Conservation (phyloP, 805 yeast genomes). For the Candida sanyiensis region DNA sequence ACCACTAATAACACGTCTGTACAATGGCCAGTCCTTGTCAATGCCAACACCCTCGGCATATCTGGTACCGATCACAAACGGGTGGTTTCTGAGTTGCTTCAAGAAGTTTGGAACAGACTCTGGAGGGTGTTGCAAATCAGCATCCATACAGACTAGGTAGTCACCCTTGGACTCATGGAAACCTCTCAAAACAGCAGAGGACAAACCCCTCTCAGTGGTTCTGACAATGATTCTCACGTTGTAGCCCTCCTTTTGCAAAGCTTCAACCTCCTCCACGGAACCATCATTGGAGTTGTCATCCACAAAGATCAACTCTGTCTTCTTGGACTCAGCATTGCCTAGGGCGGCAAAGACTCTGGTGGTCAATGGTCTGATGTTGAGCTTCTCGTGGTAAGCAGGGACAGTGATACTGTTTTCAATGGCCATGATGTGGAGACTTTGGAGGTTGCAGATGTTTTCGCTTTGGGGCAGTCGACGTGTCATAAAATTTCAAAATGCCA, state of each 20-base stretch:
- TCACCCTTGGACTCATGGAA: slow-evolving; percentile 43
- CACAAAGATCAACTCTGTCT: slow-evolving; percentile 43
- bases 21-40: slow-evolving; percentile 48
- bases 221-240: slow-evolving; percentile 45
- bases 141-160: slow-evolving; percentile 47
- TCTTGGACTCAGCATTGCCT: slow-evolving; percentile 36
- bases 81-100: slow-evolving; percentile 33
- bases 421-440: too few relatives aligned
- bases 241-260: slow-evolving; percentile 38
- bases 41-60: slow-evolving; percentile 51
- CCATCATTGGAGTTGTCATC: slow-evolving; percentile 49
- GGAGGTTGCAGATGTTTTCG: slow-evolving; percentile 6
- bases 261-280: slow-evolving; percentile 46
- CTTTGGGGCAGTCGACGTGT: neutral
- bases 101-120: slow-evolving; percentile 43
- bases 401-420: slow-evolving; percentile 39
- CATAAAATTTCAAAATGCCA: neutral
- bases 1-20: slow-evolving; percentile 43
- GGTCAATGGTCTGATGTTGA: slow-evolving; percentile 44
- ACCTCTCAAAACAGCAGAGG: slow-evolving; percentile 45
- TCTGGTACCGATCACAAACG: slow-evolving; percentile 46
- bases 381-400: slow-evolving; percentile 47
- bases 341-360: slow-evolving; percentile 43
- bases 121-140: slow-evolving; percentile 50
- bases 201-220: slow-evolving; percentile 44